A percentile compares a stretch with the other conserved stretches of the same genome.
phyloP scores from a whole-genome alignment of 768 basidiomycete genomes.

The Serendipita vermifera region DNA sequence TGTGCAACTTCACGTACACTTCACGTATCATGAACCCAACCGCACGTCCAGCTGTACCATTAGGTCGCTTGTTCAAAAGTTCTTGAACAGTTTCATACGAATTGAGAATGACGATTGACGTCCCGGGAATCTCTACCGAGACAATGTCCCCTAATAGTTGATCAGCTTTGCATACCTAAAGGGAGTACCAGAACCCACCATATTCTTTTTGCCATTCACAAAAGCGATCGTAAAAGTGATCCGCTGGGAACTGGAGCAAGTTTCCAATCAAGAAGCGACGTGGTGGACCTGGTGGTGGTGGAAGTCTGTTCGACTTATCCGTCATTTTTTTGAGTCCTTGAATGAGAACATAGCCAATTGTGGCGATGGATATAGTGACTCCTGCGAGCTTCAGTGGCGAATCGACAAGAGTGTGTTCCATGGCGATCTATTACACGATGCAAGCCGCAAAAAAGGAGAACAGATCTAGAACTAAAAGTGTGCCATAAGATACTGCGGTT shows the following conservation, averaged over 20 bases:
- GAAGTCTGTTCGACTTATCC: too few relatives aligned
- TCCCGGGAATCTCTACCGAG: background rate
- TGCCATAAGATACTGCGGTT: too few relatives aligned
- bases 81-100: conserved; percentile 1
- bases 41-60: background rate
- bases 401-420: too few relatives aligned
- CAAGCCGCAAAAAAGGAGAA: too few relatives aligned
- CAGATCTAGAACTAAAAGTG: too few relatives aligned
- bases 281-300: conserved; percentile 20
- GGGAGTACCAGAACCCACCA: conserved; percentile 2
- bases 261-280: conserved; percentile 18
- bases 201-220: conserved; percentile 48
- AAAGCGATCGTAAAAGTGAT: conserved; percentile 44
- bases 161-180: background rate
- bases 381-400: too few relatives aligned
- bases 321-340: too few relatives aligned
- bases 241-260: conserved; percentile 16
- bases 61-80: background rate
- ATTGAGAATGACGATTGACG: conserved; percentile 1
- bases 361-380: too few relatives aligned
- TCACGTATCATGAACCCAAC: background rate
- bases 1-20: too few relatives aligned
- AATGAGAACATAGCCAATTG: too few relatives aligned
- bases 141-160: background rate
- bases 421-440: too few relatives aligned